Percentiles rank a stretch among this genome's conserved stretches.
phyloP scores from a whole-genome alignment of 208 protist species.

The Acanthamoeba royreba region DNA sequence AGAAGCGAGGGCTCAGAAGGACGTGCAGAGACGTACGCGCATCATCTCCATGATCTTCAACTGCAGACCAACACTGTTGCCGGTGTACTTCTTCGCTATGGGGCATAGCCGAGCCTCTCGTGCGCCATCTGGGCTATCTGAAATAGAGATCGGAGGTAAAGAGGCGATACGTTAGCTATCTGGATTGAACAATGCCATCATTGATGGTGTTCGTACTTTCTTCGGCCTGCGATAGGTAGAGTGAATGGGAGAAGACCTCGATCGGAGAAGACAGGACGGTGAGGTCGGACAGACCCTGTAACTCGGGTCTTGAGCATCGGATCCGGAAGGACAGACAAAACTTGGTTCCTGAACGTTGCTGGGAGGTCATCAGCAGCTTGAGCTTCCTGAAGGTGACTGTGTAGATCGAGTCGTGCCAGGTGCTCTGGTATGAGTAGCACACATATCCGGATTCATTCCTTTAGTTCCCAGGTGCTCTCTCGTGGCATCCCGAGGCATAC shows the following conservation, averaged over 20 bases:
- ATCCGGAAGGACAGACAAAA: background rate
- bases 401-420: background rate
- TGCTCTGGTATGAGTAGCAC: background rate
- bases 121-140: background rate
- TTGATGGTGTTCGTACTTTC: background rate
- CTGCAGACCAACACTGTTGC: background rate
- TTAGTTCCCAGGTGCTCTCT: background rate
- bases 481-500: background rate
- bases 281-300: background rate
- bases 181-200: background rate
- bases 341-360: background rate
- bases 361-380: background rate
- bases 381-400: constrained; percentile 11
- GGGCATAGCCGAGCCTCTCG: background rate
- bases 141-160: background rate
- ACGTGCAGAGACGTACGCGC: background rate
- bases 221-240: background rate
- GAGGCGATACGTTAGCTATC: background rate
- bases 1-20: background rate
- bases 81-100: background rate
- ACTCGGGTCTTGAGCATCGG: background rate
- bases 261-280: background rate
- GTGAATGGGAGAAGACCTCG: constrained; percentile 4
- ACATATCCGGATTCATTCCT: background rate
- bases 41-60: background rate